These are phyloP conservation scores for Cystoisospora suis DNA, from an alignment of 169 alveolate species.

Conservation along the genomic window DNA sequence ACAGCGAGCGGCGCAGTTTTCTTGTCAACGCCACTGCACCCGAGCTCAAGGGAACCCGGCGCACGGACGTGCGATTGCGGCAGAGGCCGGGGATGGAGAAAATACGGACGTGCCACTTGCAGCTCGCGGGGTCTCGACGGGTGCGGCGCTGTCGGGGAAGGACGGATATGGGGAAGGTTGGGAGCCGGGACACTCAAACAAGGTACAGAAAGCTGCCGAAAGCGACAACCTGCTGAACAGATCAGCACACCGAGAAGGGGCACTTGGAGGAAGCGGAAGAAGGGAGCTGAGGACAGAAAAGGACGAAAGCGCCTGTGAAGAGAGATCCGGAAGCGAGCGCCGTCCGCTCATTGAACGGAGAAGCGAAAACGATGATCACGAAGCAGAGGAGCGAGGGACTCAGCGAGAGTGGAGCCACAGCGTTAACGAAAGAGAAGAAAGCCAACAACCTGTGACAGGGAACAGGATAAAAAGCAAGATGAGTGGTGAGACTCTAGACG, in stretches of 20 bases:
- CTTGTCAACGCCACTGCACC: background rate
- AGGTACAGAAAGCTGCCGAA: too few species aligned
- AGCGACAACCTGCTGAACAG: too few species aligned
- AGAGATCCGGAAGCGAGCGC: background rate
- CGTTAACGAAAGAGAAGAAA: background rate
- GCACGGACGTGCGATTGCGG: background rate
- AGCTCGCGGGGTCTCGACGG: background rate
- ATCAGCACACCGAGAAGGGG: background rate
- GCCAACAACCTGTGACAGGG: too few species aligned
- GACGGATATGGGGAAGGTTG: too few species aligned
- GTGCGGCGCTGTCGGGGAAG: background rate
- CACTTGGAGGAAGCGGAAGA: background rate
- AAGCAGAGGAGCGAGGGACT: background rate
- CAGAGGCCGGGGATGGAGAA: background rate
- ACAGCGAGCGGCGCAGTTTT: background rate
- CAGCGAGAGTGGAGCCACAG: background rate
- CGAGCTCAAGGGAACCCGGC: background rate
- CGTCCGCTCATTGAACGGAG: background rate
- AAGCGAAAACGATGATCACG: background rate
- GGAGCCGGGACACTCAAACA: too few species aligned
- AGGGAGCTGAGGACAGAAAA: background rate
- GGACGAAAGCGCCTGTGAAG: background rate
- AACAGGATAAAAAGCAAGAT: too few species aligned
- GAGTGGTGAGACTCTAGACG: too few species aligned
- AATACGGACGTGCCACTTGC: background rate